Percentiles rank a stretch among this genome's conserved stretches.
These are phyloP conservation scores for Microdochium nivale DNA, from an alignment of 2,329 filamentous ascomycete genomes.

Conservation along the genomic window DNA sequence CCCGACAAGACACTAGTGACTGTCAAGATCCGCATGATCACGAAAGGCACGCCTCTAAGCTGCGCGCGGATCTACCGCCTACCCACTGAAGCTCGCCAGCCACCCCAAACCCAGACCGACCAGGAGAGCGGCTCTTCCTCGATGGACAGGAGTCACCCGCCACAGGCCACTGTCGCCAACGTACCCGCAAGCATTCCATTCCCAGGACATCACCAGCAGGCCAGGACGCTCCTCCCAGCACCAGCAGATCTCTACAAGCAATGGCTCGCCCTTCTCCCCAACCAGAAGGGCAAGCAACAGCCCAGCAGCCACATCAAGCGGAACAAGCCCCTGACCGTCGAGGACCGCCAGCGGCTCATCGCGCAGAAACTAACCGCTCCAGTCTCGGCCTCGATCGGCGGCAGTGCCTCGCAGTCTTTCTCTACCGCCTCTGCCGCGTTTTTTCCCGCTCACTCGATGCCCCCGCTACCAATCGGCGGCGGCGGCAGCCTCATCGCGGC, in stretches of 20 bases:
- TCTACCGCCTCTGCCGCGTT: conserved; percentile 10
- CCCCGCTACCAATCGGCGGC: too few species aligned
- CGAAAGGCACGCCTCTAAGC: conserved; percentile 59
- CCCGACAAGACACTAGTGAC: conserved; percentile 40
- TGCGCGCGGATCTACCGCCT: conserved; percentile 84
- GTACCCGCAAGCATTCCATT: neutral
- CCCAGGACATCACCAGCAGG: conserved; percentile 9
- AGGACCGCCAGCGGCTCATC: conserved; percentile 32
- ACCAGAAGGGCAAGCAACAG: conserved; percentile 12
- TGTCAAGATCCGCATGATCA: conserved; percentile 57
- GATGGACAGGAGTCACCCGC: neutral
- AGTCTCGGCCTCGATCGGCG: neutral
- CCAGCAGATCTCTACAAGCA: conserved; percentile 6
- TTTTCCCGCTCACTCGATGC: conserved; percentile 23
- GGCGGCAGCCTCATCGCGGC: too few species aligned
- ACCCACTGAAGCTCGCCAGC: conserved; percentile 32
- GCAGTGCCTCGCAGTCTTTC: neutral
- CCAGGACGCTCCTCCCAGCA: conserved; percentile 4
- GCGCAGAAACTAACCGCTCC: conserved; percentile 38
- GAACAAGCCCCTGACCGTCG: conserved; percentile 16
- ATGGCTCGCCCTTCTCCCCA: conserved; percentile 12
- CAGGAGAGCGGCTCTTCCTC: neutral
- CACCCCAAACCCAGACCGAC: conserved; percentile 7
- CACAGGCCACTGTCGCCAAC: conserved; percentile 21
- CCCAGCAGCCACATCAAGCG: conserved; percentile 5